A percentile compares a stretch with the other conserved stretches of the same genome.
phyloP scores from a whole-genome alignment of 768 basidiomycete genomes.

The Auriscalpium vulgare region DNA sequence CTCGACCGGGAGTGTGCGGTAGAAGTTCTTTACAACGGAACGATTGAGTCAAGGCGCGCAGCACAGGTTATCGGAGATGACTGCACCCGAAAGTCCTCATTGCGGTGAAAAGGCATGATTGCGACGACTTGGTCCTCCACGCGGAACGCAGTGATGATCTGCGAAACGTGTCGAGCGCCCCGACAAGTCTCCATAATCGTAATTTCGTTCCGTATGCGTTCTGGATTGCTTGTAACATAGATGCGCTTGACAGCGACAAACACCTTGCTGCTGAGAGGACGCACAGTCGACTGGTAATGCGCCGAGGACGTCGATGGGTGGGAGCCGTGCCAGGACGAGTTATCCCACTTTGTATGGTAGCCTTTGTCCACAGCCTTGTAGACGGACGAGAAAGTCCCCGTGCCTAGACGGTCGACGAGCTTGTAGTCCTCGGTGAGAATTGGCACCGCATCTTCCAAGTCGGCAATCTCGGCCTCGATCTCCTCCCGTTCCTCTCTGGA shows the following conservation, averaged over 20 bases:
- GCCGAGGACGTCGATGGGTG: slow-evolving; percentile 59
- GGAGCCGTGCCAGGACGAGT: slow-evolving; percentile 60
- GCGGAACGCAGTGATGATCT: slow-evolving; percentile 92
- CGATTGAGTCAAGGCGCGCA: neutral
- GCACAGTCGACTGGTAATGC: slow-evolving; percentile 47
- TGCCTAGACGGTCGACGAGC: slow-evolving; percentile 86
- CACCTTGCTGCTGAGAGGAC: slow-evolving; percentile 39
- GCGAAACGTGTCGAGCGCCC: slow-evolving; percentile 81
- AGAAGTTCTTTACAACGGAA: slow-evolving; percentile 50
- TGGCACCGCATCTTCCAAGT: slow-evolving; percentile 61
- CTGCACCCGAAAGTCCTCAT: slow-evolving; percentile 89
- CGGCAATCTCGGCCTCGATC: slow-evolving; percentile 69
- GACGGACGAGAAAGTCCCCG: slow-evolving; percentile 98
- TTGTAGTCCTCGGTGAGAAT: slow-evolving; percentile 60
- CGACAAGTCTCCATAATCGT: slow-evolving; percentile 80
- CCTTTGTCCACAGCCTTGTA: slow-evolving; percentile 89
- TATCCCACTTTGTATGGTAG: slow-evolving; percentile 72
- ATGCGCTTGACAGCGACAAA: slow-evolving; percentile 96
- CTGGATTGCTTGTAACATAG: slow-evolving; percentile 92
- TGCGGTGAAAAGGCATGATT: slow-evolving; percentile 87
- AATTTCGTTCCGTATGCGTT: slow-evolving; percentile 88
- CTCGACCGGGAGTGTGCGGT: slow-evolving; percentile 58
- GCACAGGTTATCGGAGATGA: neutral
- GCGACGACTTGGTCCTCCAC: slow-evolving; percentile 88
- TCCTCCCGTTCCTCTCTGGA: slow-evolving; percentile 61